Conservation (phyloP, 1,139 yeast genomes). For the Yarrowia galli region DNA sequence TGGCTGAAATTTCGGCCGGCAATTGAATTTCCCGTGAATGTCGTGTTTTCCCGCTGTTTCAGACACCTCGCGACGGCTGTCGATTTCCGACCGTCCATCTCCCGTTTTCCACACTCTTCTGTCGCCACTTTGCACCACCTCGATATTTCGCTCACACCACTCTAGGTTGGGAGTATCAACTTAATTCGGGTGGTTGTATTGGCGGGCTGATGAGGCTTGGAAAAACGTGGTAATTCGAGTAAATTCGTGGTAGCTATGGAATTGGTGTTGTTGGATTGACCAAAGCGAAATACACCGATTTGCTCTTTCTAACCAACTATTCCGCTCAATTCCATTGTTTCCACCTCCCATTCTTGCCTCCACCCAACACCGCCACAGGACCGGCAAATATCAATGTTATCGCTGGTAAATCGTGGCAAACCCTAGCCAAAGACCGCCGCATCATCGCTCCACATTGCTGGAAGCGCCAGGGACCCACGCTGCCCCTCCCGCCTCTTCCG, state of each 20-base stretch:
- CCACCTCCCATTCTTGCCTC: background rate
- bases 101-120: background rate
- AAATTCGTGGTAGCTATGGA: background rate
- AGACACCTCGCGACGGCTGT: no score
- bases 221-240: background rate
- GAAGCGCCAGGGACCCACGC: background rate
- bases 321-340: no score
- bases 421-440: background rate
- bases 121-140: conserved; percentile 5
- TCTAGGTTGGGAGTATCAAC: conserved; percentile 24
- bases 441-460: background rate
- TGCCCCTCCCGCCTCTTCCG: conserved; percentile 17
- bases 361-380: background rate
- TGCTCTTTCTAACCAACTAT: no score
- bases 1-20: background rate
- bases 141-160: conserved; percentile 12
- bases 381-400: background rate
- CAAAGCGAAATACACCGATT: no score
- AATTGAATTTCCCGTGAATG: background rate
- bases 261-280: background rate
- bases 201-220: background rate
- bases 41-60: background rate
- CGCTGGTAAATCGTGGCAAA: background rate
- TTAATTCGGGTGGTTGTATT: conserved; percentile 2
- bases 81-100: background rate